Conservation (phyloP, 768 basidiomycete species). For the Boletus sp. region DNA sequence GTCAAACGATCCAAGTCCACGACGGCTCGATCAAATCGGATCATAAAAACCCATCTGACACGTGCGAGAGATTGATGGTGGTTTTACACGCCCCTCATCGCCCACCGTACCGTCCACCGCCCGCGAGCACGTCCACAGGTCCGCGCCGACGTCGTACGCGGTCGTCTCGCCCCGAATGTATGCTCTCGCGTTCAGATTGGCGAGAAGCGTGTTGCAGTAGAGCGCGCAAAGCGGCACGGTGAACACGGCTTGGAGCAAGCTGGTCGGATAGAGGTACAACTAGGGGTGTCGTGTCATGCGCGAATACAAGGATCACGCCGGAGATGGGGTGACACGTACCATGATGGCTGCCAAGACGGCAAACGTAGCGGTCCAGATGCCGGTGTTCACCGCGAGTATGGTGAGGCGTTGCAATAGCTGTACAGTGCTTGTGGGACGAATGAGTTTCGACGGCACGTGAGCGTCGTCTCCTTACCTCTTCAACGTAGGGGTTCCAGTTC, state of each 20-base stretch:
- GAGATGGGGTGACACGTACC: not conserved
- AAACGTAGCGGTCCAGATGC: conserved; percentile 53
- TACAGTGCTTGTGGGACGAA: not conserved
- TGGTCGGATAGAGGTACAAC: too few relatives aligned
- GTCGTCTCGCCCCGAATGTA: not conserved
- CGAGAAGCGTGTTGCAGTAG: not conserved
- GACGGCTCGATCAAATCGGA: too few relatives aligned
- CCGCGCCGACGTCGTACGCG: too few relatives aligned
- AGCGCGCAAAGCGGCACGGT: not conserved
- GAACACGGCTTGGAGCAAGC: too few relatives aligned
- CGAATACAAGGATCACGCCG: not conserved
- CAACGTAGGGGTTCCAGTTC: too few relatives aligned
- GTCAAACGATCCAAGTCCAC: too few relatives aligned
- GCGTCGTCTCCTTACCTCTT: not conserved
- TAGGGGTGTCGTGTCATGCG: too few relatives aligned
- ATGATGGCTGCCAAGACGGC: conserved; percentile 37
- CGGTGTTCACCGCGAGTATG: conserved; percentile 2
- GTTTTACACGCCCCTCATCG: too few relatives aligned
- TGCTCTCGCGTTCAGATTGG: not conserved
- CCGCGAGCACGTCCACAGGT: too few relatives aligned
- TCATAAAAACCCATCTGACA: too few relatives aligned
- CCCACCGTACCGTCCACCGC: too few relatives aligned
- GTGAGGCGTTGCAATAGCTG: not conserved
- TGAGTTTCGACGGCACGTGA: not conserved
- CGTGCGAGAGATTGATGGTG: too few relatives aligned